Evolutionary conservation across 352 stramenopile genomes (phyloP), one percentile per base, ranked within the genome.

Genomic region (Halophytophthora polymorphica): DNA sequence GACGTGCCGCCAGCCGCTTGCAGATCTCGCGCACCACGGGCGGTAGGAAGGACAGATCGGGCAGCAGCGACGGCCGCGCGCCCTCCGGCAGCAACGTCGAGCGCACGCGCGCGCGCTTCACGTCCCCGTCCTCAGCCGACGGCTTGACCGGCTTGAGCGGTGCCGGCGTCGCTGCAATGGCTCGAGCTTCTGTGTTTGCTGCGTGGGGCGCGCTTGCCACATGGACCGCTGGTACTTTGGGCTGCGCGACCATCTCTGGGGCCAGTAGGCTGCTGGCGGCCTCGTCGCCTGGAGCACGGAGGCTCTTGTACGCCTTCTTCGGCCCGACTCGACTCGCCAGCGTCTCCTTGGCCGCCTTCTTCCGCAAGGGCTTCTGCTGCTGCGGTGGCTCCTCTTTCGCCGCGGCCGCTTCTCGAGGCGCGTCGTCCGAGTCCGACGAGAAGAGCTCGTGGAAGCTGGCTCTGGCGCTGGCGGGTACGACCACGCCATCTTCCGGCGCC

Each of bases 41-140:
- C 14, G 76, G 72, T 8, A 86, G 71, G 41, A 81, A 83, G 14
- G 79, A 76, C 31, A 88, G 45, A 29, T 84, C 63, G 0, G 74
- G 76, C 17, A 81, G 55, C 45, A 44, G 61, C 7, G 63, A 56
- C 19, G 68, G 50, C 57, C 67, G 72, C 28, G 66, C 61, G 12
- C 74, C 64, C 28, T 71, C 62, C 0, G 53, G 66, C 22, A 71
- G 50, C n/a, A 71, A 53, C 4, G 58, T 49, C 8, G 63, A 71
- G 19, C 63, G 63, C 38, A 71, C 66, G 33, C 72, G 66, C 17
- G 72, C 69, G 34, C 72, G 66, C 50, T 83, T 83, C 11, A 76
- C 72, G 34, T 65, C 49, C 35, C 52, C 39, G 37, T 56, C 57
- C 49, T 38, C 49, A 36, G 34, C 43, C n/a, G 53, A 55, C 15